Evolutionary conservation across 108 stramenopile genomes (phyloP), one percentile per base, ranked within the genome.

Genomic region (Fragilaria radians): DNA sequence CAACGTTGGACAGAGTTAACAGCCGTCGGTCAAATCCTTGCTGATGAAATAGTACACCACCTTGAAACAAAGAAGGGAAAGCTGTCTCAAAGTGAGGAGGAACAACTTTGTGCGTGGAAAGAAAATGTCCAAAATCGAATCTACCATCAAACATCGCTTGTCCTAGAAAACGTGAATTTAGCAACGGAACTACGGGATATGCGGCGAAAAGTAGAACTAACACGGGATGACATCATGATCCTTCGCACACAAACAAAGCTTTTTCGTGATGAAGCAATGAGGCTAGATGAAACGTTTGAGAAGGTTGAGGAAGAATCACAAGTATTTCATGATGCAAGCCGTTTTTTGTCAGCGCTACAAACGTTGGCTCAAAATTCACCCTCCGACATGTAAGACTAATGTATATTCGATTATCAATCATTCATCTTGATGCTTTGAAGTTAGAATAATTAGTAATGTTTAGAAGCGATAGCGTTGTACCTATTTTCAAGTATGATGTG

Each of bases 1-100:
- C 56, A 57, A 33, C 27, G 34, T 33, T 57, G 56, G 56, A 57
- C 56, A 3, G 56, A 57, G 30, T 7, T 57, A 31, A 57, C 56
- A 19, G 56, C 56, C n/a, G 56, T 57, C 2, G 32, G 56, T 57
- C 56, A 57, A 19, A 36, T 57, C 14, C 2, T 57, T 18, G 2
- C 56, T 19, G 56, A 57, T 31, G 56, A 57, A 57, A 27, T 57
- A 33, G 21, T 27, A 29, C 3, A 27, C 3, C 27, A 52, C 27
- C 22, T 27, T 26, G 25, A 52, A 52, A 1, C 24, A 1, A 2
- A 22, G 18, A 18, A 26, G 27, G 18, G 18, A 27, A 26, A 23
- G 2, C 18, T 52, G 18, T 52, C 52, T 23, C 2, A 22, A 26
- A 26, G 52, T 7, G 52, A 52, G 26, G 24, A 18, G 18, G 1